These are phyloP conservation scores for Apiospora malaysiana DNA, from an alignment of 2,329 filamentous ascomycete genomes.

Conservation along the genomic window DNA sequence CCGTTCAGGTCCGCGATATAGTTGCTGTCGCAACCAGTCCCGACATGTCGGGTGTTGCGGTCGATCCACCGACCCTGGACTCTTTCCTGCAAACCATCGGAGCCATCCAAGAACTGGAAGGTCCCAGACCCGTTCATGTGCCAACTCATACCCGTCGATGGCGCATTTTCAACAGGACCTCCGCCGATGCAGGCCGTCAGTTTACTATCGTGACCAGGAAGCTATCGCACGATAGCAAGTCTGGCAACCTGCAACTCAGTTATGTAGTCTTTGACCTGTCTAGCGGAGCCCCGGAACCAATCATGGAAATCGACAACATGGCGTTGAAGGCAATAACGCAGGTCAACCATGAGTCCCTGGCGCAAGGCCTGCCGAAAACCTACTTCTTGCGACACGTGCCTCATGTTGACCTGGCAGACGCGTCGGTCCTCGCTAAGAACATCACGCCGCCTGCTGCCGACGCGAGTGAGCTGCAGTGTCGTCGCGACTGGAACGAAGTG, in stretches of 20 bases:
- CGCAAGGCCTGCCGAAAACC: background rate
- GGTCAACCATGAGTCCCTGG: background rate
- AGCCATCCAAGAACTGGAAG: background rate
- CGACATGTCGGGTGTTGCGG: background rate
- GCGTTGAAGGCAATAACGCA: background rate
- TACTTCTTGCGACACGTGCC: background rate
- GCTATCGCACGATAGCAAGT: background rate
- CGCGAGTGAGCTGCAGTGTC: background rate
- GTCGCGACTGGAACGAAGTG: background rate
- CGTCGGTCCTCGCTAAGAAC: background rate
- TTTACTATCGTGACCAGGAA: background rate
- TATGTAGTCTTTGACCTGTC: background rate
- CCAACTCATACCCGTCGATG: background rate
- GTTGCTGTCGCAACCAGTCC: background rate
- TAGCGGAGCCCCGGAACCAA: background rate
- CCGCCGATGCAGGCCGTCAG: background rate
- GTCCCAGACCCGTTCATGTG: background rate
- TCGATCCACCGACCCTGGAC: slow-evolving; percentile 8
- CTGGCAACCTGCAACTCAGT: background rate
- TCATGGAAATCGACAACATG: background rate
- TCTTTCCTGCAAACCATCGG: background rate
- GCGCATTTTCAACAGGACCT: background rate
- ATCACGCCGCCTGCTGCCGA: background rate
- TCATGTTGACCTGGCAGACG: background rate
- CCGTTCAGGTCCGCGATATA: background rate